Conservation (phyloP, 768 basidiomycete species). For the Mycena chlorophos region DNA sequence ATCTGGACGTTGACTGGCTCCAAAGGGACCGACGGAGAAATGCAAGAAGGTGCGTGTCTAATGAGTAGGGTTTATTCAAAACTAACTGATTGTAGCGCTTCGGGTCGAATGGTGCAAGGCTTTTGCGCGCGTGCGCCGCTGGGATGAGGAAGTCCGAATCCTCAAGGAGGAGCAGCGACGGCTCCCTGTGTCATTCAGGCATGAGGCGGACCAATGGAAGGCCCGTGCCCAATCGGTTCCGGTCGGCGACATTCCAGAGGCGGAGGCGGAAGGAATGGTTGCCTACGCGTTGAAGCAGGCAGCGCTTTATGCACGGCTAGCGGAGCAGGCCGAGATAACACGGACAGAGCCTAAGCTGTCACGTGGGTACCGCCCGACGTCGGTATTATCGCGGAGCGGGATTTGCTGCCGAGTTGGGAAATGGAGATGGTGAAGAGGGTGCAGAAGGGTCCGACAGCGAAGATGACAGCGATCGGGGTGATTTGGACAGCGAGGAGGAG, state of each 20-base stretch:
- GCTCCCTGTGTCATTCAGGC: neutral
- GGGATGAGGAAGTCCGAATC: constrained; percentile 21
- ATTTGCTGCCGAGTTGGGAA: neutral
- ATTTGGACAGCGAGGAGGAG: neutral
- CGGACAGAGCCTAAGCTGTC: neutral
- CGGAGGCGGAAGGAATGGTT: neutral
- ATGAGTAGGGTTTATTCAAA: neutral
- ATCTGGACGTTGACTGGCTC: no score
- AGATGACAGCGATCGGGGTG: neutral
- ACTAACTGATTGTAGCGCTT: constrained; percentile 1
- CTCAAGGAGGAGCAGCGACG: constrained; percentile 21
- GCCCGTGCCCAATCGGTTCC: neutral
- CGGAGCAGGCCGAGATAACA: neutral
- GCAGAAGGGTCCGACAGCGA: neutral
- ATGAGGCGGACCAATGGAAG: neutral
- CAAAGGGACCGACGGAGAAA: no score
- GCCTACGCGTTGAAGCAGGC: neutral
- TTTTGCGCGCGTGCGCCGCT: constrained; percentile 2
- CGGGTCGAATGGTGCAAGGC: constrained; percentile 14
- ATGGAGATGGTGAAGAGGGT: neutral
- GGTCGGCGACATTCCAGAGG: neutral
- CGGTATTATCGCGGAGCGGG: neutral
- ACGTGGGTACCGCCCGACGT: no score
- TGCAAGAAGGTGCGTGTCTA: no score
- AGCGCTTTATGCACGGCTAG: neutral